These are phyloP conservation scores for Lipomyces mesembrius DNA, from an alignment of 805 yeast species.

Conservation along the genomic window DNA sequence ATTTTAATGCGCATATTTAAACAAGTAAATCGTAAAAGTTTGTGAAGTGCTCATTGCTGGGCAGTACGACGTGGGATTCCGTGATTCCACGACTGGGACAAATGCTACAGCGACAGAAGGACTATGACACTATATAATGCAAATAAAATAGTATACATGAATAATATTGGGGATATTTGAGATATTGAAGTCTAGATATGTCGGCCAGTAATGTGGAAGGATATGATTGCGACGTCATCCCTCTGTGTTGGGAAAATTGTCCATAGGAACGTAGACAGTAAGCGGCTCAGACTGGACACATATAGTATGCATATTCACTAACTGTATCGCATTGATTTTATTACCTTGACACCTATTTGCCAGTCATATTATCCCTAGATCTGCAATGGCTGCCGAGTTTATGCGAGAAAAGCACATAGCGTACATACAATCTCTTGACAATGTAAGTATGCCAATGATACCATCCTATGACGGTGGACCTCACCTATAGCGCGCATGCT, in stretches of 20 bases:
- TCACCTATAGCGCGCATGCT: background rate
- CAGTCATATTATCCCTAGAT: background rate
- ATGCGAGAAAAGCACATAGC: slow-evolving; percentile 59
- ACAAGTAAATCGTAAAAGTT: background rate
- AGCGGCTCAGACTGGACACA: too few species aligned
- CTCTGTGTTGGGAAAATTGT: too few species aligned
- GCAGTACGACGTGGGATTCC: too few species aligned
- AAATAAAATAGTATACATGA: too few species aligned
- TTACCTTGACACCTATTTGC: background rate
- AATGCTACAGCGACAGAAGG: too few species aligned
- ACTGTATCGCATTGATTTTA: background rate
- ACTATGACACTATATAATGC: too few species aligned
- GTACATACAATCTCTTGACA: slow-evolving; percentile 61
- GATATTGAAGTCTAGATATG: too few species aligned
- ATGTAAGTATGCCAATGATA: slow-evolving; percentile 33
- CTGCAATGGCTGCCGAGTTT: slow-evolving; percentile 34
- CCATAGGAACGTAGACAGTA: too few species aligned
- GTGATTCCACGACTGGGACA: too few species aligned
- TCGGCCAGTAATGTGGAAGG: too few species aligned
- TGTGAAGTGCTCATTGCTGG: background rate
- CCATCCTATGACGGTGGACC: background rate
- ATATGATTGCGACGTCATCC: too few species aligned
- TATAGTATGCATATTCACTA: background rate
- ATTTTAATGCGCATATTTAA: background rate
- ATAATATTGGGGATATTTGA: too few species aligned